Base-by-base conservation (phyloP, 441 rosid genomes). In the Mallotus japonicus region DNA sequence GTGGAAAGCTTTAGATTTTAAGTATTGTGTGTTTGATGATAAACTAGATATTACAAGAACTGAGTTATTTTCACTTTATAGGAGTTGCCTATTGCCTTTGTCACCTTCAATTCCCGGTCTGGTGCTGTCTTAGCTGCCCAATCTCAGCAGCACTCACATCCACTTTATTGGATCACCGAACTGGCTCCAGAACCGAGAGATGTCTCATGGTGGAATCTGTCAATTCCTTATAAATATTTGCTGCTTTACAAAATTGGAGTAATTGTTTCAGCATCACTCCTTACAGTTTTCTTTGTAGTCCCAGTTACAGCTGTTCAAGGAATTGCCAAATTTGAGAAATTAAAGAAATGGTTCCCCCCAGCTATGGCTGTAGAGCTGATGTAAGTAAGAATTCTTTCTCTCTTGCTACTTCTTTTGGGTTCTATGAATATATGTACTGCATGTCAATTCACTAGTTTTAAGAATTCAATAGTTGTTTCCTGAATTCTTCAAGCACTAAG, bases 231-330 rank as follows among this genome's bases (percentile, higher is more conserved):
- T 70, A 85, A 78, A 73, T n/a, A 82, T 17, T 76, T 87, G 79
- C 92, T 87, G 5, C 81, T 92, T 71, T 62, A 83, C 86, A 89
- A 86, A 78, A 81, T 87, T 20, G 89, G 87, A 64, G 94, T 87
- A 67, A 66, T 92, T 64, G 83, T 89, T 80, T 91, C 84, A 69
- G 93, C 97, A 44, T 80, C 93, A 50, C 82, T 92, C 74, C 92
- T 90, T 50, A 90, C 96, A 19, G 67, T 91, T 73, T 95, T 95
- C 88, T 91, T 95, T 76, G 89, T 96, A 67, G 85, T 88, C 79
- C 97, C 94, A 4, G 98, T 91, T 69, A 86, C 98, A 63, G 96
- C 97, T 66, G 97, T 95, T 76, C 99, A 92, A 79, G 98, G 99
- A 81, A 91, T 95, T 19, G 98, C 95, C 65, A 90, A 84, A 73